A percentile compares a stretch with the other conserved stretches of the same genome.
Conservation (phyloP, 2,329 filamentous ascomycete genomes). For the Aspergillus hortae region DNA sequence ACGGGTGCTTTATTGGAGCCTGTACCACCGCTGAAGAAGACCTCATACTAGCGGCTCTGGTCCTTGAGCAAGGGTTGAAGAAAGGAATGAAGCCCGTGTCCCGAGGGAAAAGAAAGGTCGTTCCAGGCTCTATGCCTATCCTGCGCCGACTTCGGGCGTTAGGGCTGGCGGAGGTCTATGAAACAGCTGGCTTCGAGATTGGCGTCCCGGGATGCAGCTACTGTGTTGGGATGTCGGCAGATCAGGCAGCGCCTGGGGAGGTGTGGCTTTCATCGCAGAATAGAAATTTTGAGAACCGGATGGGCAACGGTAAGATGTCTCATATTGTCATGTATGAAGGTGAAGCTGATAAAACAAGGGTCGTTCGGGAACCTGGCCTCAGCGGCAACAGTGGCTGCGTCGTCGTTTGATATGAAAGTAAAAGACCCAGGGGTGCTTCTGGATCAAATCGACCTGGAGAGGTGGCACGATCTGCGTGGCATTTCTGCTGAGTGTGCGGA, state of each 20-base stretch:
- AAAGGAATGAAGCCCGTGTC: conserved; percentile 26
- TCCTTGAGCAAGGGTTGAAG: conserved; percentile 38
- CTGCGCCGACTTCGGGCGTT: conserved; percentile 31
- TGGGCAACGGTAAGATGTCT: conserved; percentile 35
- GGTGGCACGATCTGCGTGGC: conserved; percentile 2
- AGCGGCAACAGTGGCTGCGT: conserved; percentile 47
- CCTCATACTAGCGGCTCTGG: conserved; percentile 41
- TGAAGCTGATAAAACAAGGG: conserved; percentile 18
- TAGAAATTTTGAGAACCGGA: conserved; percentile 46
- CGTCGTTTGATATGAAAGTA: conserved; percentile 44
- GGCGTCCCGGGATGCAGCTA: conserved; percentile 44
- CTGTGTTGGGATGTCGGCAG: conserved; percentile 44
- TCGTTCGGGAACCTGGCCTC: conserved; percentile 46
- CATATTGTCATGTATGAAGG: not conserved
- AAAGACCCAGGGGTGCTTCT: conserved; percentile 35
- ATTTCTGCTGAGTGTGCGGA: not conserved
- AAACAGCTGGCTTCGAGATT: conserved; percentile 41
- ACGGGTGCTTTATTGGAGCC: conserved; percentile 48
- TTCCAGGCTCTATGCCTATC: conserved; percentile 42
- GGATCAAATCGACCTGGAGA: conserved; percentile 25
- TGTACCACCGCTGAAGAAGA: conserved; percentile 49
- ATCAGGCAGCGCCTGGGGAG: conserved; percentile 40
- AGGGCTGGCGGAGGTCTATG: conserved; percentile 37
- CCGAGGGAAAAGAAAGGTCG: conserved; percentile 39
- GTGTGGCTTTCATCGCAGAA: conserved; percentile 48